Evolutionary conservation across 305 asterid genomes (phyloP), one percentile per base, ranked within the genome.

Genomic region (Solanum aculeatissimum): DNA sequence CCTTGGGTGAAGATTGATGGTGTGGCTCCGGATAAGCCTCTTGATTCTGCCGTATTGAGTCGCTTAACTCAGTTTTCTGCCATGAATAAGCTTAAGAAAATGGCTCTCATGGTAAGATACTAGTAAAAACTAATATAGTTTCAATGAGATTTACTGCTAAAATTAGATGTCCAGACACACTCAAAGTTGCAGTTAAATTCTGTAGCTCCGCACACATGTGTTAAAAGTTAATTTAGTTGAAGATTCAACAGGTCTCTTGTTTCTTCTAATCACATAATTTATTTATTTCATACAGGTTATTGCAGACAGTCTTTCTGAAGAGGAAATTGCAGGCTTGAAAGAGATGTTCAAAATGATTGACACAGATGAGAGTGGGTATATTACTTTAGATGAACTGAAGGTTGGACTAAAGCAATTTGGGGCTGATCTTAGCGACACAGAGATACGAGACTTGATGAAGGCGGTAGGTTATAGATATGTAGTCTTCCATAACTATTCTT

Each of bases 21-120:
- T 58, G 93, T 89, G 57, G 97, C 97, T 54, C 93, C 92, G 13
- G 97, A 93, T 82, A 93, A 91, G 90, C 97, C 94, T 85, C 92
- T 93, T 23, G 95, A 91, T 84, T 88, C 94, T 84, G 97, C 95
- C 65, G 94, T 92, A 60, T 89, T 92, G 62, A 89, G 86, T 87
- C 93, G 95, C 29, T 89, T 93, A 90, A 92, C 90, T 32, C 95
- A 91, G 79, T 93, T 93, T 86, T 91, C 93, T 27, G 97, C 92
- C 42, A 91, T 91, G 94, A 90, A 92, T 84, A 93, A 91, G 89
- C 92, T 93, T 81, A 93, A 93, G 93, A 93, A 92, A 90, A 91
- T 93, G 93, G 97, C 94, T 85, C 91, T 93, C 83, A 89, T 93
- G 92, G 97, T 93, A 90, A 45, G 91, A 15, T 58, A 23, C n/a